Evolutionary conservation across 2,329 filamentous ascomycete genomes (phyloP), one percentile per base, ranked within the genome.

Genomic region (Diplodia scrobiculata): DNA sequence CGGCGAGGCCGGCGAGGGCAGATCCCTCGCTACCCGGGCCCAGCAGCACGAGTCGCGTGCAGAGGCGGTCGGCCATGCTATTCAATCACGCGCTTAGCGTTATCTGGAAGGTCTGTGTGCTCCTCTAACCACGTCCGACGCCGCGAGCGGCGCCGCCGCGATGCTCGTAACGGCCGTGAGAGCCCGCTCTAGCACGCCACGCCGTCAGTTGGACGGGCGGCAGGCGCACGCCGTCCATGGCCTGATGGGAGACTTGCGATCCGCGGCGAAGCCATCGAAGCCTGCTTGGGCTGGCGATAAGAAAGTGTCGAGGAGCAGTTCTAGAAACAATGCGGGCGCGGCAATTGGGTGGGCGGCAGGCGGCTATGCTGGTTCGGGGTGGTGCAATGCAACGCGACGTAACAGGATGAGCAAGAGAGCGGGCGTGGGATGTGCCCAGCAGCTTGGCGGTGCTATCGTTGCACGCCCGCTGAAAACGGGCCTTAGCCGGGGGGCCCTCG

Each of bases 41-140:
- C 2, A 5, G 10, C 17, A 21, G 21, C 54, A 32, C 58, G 58
- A 62, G 58, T 62, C 58, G 58, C 38, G 55, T 47, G 54, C 54
- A n/a, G 19, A 25, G 19, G 14, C 55, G 41, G 41, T 50, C 58
- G 45, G 58, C 41, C 38, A 48, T 59, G 51, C 62, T 48, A 54
- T 65, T 5, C 38, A 55, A 65, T 65, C 55, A 55, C 38, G 63
- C 63, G 47, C 63, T 55, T 55, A 48, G 51, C 52, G 51, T 65
- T 65, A 65, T 65, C 63, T 48, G 63, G 63, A 55, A 65, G 63
- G 63, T 65, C 63, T 55, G 38, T 36, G 51, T 27, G 48, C 59
- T 25, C 45, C 59, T 41, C 55, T 59, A 59, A 59, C 55, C 38
- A 47, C 5, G 4, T n/a, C 11, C 27, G n/a, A 11, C n/a, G 58